Conservation (phyloP, 1,284 basidiomycete species). For the Ustilago nuda region DNA sequence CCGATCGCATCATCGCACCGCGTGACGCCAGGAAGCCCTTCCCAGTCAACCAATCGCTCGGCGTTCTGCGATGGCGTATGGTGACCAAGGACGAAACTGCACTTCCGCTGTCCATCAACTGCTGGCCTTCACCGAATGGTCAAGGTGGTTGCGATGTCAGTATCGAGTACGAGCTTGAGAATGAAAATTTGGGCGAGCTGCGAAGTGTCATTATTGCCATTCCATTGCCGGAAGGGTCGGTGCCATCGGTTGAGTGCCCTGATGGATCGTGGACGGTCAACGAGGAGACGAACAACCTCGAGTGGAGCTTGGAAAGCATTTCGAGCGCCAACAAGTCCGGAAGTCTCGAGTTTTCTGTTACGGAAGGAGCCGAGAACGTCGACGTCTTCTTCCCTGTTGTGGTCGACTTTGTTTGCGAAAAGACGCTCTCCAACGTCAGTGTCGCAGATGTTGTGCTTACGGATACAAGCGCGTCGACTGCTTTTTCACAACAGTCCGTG, state of each 20-base stretch:
- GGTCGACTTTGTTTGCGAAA: slow-evolving; percentile 82
- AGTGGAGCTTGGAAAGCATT: slow-evolving; percentile 82
- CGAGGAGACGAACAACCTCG: slow-evolving; percentile 80
- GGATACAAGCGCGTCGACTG: slow-evolving; percentile 75
- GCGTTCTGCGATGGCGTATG: slow-evolving; percentile 88
- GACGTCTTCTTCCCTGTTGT: slow-evolving; percentile 92
- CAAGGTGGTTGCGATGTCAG: slow-evolving; percentile 84
- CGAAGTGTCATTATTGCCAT: slow-evolving; percentile 90
- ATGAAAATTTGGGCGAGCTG: slow-evolving; percentile 73
- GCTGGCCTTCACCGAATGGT: slow-evolving; percentile 92
- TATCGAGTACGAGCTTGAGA: slow-evolving; percentile 96
- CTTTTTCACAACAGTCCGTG: slow-evolving; percentile 82
- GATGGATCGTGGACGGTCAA: slow-evolving; percentile 85
- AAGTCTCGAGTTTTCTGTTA: slow-evolving; percentile 85
- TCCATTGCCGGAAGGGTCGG: slow-evolving; percentile 87
- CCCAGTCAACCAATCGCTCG: slow-evolving; percentile 85
- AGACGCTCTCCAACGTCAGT: slow-evolving; percentile 73
- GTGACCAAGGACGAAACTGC: slow-evolving; percentile 89
- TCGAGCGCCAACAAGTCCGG: slow-evolving; percentile 71
- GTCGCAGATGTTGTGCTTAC: slow-evolving; percentile 74
- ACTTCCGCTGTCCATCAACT: slow-evolving; percentile 91
- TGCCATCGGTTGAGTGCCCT: slow-evolving; percentile 78
- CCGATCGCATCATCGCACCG: slow-evolving; percentile 79
- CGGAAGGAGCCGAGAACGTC: slow-evolving; percentile 78
- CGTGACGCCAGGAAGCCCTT: slow-evolving; percentile 86